phyloP scores from a whole-genome alignment of 139 green algal species.

The Penium margaritaceum region DNA sequence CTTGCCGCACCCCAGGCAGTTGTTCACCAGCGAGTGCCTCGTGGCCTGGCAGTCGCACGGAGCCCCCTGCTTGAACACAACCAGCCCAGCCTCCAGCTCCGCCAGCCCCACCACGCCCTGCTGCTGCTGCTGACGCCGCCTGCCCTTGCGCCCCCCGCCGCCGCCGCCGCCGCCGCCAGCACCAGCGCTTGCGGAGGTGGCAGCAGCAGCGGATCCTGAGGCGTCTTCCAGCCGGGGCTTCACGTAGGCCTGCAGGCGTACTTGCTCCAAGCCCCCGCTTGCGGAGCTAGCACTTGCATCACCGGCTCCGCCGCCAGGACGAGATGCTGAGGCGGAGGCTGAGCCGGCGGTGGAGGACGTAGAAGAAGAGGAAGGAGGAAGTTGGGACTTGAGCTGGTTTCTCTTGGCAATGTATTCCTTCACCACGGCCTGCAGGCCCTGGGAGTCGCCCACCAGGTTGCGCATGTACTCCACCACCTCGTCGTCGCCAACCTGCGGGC shows the following conservation, averaged over 20 bases:
- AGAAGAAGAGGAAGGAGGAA: no score
- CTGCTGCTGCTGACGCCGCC: background rate
- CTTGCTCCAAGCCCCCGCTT: no score
- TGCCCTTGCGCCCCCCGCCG: background rate
- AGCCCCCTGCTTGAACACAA: constrained; percentile 8
- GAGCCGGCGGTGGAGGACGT: no score
- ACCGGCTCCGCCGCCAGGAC: no score
- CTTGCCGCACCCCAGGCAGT: constrained; percentile 45
- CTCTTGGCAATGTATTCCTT: no score
- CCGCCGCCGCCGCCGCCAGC: background rate
- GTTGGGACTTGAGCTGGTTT: no score
- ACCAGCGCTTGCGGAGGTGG: background rate
- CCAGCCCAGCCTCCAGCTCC: constrained; percentile 4
- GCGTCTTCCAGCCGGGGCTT: constrained; percentile 14
- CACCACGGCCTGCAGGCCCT: background rate
- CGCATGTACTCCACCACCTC: constrained; percentile 10
- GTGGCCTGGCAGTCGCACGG: constrained; percentile 45
- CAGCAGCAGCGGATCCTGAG: background rate
- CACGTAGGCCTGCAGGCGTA: constrained; percentile 18
- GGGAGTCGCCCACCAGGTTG: background rate
- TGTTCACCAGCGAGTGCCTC: constrained; percentile 40
- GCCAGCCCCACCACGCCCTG: background rate
- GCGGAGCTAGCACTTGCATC: no score
- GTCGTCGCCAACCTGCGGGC: constrained; percentile 11
- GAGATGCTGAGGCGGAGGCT: no score